Conservation (phyloP, 495 filamentous ascomycete species). For the Xylaria venustula region DNA sequence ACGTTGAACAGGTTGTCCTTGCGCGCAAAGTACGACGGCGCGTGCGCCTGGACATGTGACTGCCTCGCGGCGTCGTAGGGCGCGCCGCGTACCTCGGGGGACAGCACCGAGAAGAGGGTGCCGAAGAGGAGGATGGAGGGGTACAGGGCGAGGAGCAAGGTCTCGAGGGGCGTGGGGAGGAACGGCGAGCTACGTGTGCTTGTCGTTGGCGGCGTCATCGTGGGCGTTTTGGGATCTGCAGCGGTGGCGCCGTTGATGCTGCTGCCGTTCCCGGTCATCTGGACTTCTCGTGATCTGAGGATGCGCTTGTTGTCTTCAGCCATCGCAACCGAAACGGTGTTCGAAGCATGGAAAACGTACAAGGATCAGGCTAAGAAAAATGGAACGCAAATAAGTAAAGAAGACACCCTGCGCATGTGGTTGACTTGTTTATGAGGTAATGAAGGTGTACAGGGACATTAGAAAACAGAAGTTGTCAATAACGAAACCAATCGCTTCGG, state of each 20-base stretch:
- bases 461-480: background rate
- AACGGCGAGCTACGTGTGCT: slow-evolving; percentile 42
- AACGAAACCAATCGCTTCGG: background rate
- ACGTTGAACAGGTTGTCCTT: slow-evolving; percentile 90
- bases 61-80: slow-evolving; percentile 56
- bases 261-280: background rate
- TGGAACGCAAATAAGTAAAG: background rate
- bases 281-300: slow-evolving; percentile 10
- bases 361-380: background rate
- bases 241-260: background rate
- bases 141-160: slow-evolving; percentile 64
- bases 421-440: background rate
- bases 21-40: slow-evolving; percentile 86
- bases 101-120: slow-evolving; percentile 74
- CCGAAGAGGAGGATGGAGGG: slow-evolving; percentile 75
- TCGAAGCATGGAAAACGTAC: slow-evolving; percentile 5
- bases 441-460: background rate
- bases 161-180: slow-evolving; percentile 62
- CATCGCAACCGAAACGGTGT: background rate
- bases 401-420: background rate
- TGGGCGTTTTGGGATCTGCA: background rate
- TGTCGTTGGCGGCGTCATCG: slow-evolving; percentile 1
- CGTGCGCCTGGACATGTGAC: slow-evolving; percentile 53
- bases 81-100: slow-evolving; percentile 61
- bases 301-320: slow-evolving; percentile 1